A percentile compares a stretch with the other conserved stretches of the same genome.
These are phyloP conservation scores for Russula abietina DNA, from an alignment of 768 basidiomycete genomes.

Conservation along the genomic window DNA sequence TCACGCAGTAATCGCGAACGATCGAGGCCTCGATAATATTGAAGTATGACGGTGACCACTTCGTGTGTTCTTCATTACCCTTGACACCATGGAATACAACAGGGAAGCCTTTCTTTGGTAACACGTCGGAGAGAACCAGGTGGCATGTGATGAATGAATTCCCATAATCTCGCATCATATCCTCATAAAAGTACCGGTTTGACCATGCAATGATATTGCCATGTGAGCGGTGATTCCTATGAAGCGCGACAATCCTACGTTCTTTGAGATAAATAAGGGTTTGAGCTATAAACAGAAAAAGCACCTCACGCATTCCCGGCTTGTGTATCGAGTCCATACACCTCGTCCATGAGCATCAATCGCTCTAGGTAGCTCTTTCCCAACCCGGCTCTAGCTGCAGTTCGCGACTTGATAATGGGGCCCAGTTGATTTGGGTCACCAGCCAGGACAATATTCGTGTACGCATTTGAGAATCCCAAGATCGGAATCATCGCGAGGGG, in stretches of 20 bases:
- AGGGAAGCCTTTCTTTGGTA: constrained; percentile 29
- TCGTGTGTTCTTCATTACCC: constrained; percentile 33
- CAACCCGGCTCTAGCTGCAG: constrained; percentile 30
- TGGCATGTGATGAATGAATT: constrained; percentile 28
- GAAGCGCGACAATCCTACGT: constrained; percentile 21
- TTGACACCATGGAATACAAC: constrained; percentile 33
- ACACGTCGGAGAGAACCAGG: constrained; percentile 29
- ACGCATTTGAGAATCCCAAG: constrained; percentile 29
- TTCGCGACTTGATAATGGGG: constrained; percentile 32
- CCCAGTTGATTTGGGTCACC: constrained; percentile 37
- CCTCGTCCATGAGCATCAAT: constrained; percentile 30
- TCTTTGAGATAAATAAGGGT: constrained; percentile 2
- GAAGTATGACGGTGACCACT: constrained; percentile 36
- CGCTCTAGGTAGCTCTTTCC: constrained; percentile 34
- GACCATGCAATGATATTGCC: constrained; percentile 48
- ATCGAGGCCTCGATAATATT: constrained; percentile 35
- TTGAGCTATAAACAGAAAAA: not conserved
- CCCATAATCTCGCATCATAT: constrained; percentile 32
- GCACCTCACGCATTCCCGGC: constrained; percentile 32
- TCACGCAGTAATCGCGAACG: constrained; percentile 33
- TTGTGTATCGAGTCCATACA: constrained; percentile 29
- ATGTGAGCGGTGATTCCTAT: constrained; percentile 23
- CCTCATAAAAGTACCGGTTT: constrained; percentile 40
- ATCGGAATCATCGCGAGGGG: constrained; percentile 47
- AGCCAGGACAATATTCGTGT: constrained; percentile 35